Base-by-base conservation (phyloP, 2,329 filamentous ascomycete species). In the Fusarium drepaniforme region DNA sequence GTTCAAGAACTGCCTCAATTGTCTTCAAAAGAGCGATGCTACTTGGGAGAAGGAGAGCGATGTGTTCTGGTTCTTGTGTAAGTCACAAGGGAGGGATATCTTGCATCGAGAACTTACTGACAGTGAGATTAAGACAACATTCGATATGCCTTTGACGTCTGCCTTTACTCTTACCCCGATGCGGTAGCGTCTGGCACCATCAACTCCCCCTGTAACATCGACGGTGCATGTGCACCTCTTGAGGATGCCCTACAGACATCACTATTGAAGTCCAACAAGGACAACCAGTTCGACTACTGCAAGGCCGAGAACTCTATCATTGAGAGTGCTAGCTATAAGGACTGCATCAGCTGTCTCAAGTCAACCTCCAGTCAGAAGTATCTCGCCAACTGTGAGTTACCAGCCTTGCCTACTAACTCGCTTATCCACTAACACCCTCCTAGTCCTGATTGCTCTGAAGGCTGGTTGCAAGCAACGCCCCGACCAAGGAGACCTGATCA, bases 391-490 rank as follows among this genome's bases (percentile, higher is more conserved):
- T 89, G 88, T 89, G 78, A 71, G 28, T 30, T 30, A 30, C 3
- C 2, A 9, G 2, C 8, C 28, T 11, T 30, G 28, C 2, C 8
- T 30, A 9, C 28, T 30, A 30, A 30, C 28, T 30, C 28, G 28
- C 28, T 30, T 30, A 30, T 30, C 28, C 28, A 11, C 30, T 30
- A 30, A 30, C 30, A 30, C 9, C 1, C 9, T 30, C 9, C 8
- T 6, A 49, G 44, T 28, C 8, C 23, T 51, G 16, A 5, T 49
- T 49, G 44, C 44, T 11, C 4, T 49, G 15, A 49, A 4, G 3
- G 42, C 85, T 0, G 88, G 86, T 0, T 90, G 88, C 56, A 64
- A 85, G 9, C 87, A 89, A 37, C 77, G 82, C 3, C 87, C 87
- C 0, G 35, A 78, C 0, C 35, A 83, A 0, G 87, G 88, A 0